Evolutionary conservation across 805 yeast species (phyloP), one percentile per base, ranked within the genome.

Genomic region (Hanseniaspora mollemarum): DNA sequence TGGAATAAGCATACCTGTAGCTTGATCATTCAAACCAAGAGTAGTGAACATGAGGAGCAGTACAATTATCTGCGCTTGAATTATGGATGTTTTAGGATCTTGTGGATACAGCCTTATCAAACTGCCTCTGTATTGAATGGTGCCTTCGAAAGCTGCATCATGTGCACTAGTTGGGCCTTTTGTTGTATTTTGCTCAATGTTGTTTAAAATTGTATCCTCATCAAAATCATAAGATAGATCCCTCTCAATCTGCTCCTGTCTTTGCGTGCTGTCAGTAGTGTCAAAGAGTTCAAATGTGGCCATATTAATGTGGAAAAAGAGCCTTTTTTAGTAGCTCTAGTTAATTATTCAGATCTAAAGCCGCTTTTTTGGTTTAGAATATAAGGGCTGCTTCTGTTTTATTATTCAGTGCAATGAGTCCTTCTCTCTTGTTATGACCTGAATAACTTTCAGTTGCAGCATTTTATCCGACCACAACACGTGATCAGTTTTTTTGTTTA

Each of bases 21-120:
- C 54, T 45, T 65, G 67, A 48, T 65, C 67, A 44, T 62, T 65
- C 40, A 65, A 45, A 1, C 69, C 69, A 50, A 64, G 61, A 1
- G 62, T 62, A 4, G 57, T 33, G 43, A 65, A 65, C 13, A 48
- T 36, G 16, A 48, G 26, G 4, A 48, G 35, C 3, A 24, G 15
- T 5, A 40, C 45, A 3, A n/a, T 12, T 7, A 48, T 40, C 32
- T 48, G 51, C 4, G 19, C 6, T 28, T 33, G 33, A 21, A 48
- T 33, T 9, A 40, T 16, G 13, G 10, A 19, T 5, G 31, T 33
- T 15, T 35, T 24, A 2, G 51, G 51, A 25, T 48, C 51, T 21
- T 40, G 19, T 8, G 51, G 41, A 28, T 48, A 40, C 24, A 48
- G 4, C n/a, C 43, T 24, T 10, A 48, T 32, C 2, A 22, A 9